Percentiles rank a stretch among this genome's conserved stretches.
These are phyloP conservation scores for Sporothrix sp. DNA, from an alignment of 2,329 filamentous ascomycete species.

Conservation along the genomic window DNA sequence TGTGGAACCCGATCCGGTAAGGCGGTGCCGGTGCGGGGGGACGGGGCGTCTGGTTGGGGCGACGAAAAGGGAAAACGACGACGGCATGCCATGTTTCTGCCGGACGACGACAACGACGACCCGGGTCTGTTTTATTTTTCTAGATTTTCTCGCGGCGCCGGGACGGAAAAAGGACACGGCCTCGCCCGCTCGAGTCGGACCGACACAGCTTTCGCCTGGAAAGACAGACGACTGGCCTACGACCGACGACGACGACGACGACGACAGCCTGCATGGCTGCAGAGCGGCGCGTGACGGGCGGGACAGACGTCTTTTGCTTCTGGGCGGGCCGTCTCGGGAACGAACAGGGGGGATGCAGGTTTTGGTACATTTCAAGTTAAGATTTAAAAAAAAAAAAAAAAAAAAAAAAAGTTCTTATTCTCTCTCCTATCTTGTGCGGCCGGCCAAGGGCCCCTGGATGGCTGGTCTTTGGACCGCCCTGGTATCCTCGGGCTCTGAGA, in stretches of 20 bases:
- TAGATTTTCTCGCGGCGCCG: slow-evolving; percentile 2
- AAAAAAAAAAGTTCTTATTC: background rate
- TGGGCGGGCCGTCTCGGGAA: too few species aligned
- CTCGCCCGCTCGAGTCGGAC: too few species aligned
- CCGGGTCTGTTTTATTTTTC: background rate
- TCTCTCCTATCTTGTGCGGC: slow-evolving; percentile 34
- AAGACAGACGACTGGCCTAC: too few species aligned
- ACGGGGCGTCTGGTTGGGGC: background rate
- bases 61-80: background rate
- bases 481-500: slow-evolving; percentile 44
- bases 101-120: background rate
- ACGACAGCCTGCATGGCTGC: too few species aligned
- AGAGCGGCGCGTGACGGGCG: background rate
- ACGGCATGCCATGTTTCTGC: too few species aligned
- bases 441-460: slow-evolving; percentile 45
- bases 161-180: background rate
- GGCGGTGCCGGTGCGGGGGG: slow-evolving; percentile 8
- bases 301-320: too few species aligned
- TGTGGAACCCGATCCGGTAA: slow-evolving; percentile 75
- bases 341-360: too few species aligned
- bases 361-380: too few species aligned
- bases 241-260: background rate
- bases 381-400: slow-evolving; percentile 4
- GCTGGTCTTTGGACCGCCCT: slow-evolving; percentile 10
- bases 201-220: too few species aligned